A percentile compares a stretch with the other conserved stretches of the same genome.
phyloP scores from a whole-genome alignment of 2,329 filamentous ascomycete species.

The Pestalotiopsis sp. region DNA sequence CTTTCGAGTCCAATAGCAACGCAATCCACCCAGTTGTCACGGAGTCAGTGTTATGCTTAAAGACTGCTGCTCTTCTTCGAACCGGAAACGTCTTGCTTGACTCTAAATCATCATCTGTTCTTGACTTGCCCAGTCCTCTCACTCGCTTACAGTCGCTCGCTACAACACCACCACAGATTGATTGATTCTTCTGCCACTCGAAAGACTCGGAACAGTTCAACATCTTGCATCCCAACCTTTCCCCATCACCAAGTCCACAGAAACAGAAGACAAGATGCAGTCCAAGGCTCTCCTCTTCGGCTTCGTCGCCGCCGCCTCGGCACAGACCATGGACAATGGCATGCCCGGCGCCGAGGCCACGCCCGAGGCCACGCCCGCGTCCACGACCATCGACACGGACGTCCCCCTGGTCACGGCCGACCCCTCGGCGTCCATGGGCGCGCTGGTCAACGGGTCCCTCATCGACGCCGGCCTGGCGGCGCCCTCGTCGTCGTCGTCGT shows the following conservation, averaged over 20 bases:
- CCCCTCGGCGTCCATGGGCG: slow-evolving; percentile 7
- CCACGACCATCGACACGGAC: not conserved
- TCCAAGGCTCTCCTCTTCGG: slow-evolving; percentile 27
- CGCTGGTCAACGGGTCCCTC: slow-evolving; percentile 12
- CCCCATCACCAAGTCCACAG: not conserved
- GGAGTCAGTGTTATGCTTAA: slow-evolving; percentile 23
- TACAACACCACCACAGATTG: slow-evolving; percentile 14
- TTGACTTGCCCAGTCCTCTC: slow-evolving; percentile 13
- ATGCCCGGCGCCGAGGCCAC: not conserved
- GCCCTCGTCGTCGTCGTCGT: not conserved
- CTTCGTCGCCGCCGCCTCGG: slow-evolving; percentile 26
- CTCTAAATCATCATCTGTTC: slow-evolving; percentile 11
- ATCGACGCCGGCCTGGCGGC: not conserved
- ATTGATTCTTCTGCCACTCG: slow-evolving; percentile 11
- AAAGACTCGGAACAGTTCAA: not conserved
- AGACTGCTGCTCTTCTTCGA: not conserved
- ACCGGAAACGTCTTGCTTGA: not conserved
- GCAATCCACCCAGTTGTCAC: slow-evolving; percentile 17
- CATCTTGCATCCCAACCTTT: not conserved
- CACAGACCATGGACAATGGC: slow-evolving; percentile 14
- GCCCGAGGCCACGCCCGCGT: not conserved
- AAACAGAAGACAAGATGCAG: slow-evolving; percentile 29
- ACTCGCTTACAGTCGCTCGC: slow-evolving; percentile 20
- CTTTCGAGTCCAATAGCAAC: slow-evolving; percentile 15
- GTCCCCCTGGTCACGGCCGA: not conserved